These are phyloP conservation scores for Colletotrichum eleusines DNA, from an alignment of 2,329 filamentous ascomycete genomes.

Conservation along the genomic window DNA sequence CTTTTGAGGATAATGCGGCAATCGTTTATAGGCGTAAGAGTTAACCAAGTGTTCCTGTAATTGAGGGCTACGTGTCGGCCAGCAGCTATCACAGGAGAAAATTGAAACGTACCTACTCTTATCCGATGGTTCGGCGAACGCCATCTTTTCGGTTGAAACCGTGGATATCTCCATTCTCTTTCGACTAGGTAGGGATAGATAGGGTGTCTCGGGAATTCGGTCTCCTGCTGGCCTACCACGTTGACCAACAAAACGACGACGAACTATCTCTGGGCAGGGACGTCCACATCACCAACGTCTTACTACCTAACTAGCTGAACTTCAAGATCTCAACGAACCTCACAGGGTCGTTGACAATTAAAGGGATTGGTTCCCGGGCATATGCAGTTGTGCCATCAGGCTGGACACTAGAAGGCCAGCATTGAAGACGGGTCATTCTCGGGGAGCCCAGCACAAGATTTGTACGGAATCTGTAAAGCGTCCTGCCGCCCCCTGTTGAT, in stretches of 20 bases:
- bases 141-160: neutral
- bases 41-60: constrained; percentile 2
- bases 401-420: neutral
- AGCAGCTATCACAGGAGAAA: neutral
- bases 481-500: neutral
- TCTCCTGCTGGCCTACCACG: constrained; percentile 9
- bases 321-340: neutral
- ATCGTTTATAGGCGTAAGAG: constrained; percentile 42
- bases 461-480: neutral
- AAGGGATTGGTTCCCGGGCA: neutral
- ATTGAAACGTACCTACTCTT: neutral
- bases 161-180: neutral
- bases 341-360: neutral
- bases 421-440: neutral
- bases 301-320: neutral
- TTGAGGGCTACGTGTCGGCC: neutral
- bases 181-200: neutral
- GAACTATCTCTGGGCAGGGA: neutral
- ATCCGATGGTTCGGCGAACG: neutral
- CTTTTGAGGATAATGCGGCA: constrained; percentile 35
- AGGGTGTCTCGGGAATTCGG: neutral
- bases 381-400: neutral
- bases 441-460: neutral
- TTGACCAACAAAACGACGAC: neutral
- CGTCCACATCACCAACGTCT: neutral